phyloP scores from a whole-genome alignment of 495 filamentous ascomycete species.

The Diplogelasinospora grovesii region DNA sequence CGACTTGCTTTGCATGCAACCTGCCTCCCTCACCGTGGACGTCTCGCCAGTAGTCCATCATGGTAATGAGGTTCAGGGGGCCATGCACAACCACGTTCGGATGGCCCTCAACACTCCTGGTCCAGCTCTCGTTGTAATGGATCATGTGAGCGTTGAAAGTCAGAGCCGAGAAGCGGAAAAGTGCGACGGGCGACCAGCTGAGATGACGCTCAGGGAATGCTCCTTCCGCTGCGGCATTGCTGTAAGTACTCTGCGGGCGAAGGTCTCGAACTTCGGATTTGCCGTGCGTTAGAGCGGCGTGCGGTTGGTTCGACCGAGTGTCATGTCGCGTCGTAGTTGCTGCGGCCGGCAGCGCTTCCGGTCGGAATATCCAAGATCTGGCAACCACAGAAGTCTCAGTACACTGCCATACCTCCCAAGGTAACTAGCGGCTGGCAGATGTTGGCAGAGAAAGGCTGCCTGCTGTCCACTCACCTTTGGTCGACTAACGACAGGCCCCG shows the following conservation, averaged over 20 bases:
- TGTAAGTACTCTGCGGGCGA: too few relatives aligned
- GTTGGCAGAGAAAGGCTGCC: too few relatives aligned
- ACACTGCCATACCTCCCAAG: too few relatives aligned
- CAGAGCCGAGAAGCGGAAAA: slow-evolving; percentile 67
- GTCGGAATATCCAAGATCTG: too few relatives aligned
- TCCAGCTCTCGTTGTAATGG: slow-evolving; percentile 59
- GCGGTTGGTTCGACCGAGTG: too few relatives aligned
- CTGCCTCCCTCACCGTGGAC: slow-evolving; percentile 8
- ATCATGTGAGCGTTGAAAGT: slow-evolving; percentile 72
- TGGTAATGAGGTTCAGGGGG: slow-evolving; percentile 56
- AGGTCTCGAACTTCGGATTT: slow-evolving; percentile 15
- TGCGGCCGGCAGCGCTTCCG: too few relatives aligned
- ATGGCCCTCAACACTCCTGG: slow-evolving; percentile 52
- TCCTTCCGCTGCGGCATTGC: not conserved
- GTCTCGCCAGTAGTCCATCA: slow-evolving; percentile 61
- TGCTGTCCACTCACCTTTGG: slow-evolving; percentile 42
- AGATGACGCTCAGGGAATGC: slow-evolving; percentile 27
- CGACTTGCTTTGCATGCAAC: slow-evolving; percentile 26
- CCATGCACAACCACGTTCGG: slow-evolving; percentile 56
- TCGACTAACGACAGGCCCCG: slow-evolving; percentile 48
- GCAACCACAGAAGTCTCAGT: too few relatives aligned
- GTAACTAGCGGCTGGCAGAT: too few relatives aligned
- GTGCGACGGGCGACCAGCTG: slow-evolving; percentile 46
- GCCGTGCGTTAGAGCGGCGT: not conserved
- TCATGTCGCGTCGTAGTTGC: too few relatives aligned